phyloP scores from a whole-genome alignment of 2,329 filamentous ascomycete species.

The Aspergillus sp. region DNA sequence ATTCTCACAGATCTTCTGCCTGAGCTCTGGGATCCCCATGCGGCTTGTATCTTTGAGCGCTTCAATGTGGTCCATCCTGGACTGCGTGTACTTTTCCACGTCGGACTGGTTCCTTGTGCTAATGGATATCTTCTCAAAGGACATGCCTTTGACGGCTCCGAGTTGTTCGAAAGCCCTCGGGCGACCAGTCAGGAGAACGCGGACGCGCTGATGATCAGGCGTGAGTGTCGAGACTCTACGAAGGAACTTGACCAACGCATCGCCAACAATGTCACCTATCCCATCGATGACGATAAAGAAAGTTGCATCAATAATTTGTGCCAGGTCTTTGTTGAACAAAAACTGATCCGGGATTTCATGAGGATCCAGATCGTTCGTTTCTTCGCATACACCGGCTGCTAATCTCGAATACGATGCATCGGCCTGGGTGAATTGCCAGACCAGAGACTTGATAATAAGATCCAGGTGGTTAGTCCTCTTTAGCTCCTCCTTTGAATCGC shows the following conservation, averaged over 20 bases:
- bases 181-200: conserved; percentile 23
- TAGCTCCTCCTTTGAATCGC: conserved; percentile 17
- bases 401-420: conserved; percentile 19
- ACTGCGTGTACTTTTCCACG: conserved; percentile 24
- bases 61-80: conserved; percentile 27
- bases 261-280: conserved; percentile 44
- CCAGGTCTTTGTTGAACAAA: conserved; percentile 14
- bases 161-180: conserved; percentile 21
- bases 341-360: conserved; percentile 12
- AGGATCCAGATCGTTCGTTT: conserved; percentile 14
- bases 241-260: conserved; percentile 22
- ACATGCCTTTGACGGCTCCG: conserved; percentile 3
- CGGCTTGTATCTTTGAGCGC: conserved; percentile 21
- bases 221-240: conserved; percentile 6
- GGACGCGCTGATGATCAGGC: conserved; percentile 11
- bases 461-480: conserved; percentile 12
- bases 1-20: conserved; percentile 18
- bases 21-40: conserved; percentile 18
- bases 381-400: conserved; percentile 16
- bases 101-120: conserved; percentile 20
- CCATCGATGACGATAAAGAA: conserved; percentile 50
- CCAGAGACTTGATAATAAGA: conserved; percentile 16
- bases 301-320: conserved; percentile 17
- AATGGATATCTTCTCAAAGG: conserved; percentile 16
- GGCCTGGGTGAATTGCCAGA: conserved; percentile 18